A percentile compares a stretch with the other conserved stretches of the same genome.
Conservation (phyloP, 768 basidiomycete genomes). For the Tylopilus sp. region DNA sequence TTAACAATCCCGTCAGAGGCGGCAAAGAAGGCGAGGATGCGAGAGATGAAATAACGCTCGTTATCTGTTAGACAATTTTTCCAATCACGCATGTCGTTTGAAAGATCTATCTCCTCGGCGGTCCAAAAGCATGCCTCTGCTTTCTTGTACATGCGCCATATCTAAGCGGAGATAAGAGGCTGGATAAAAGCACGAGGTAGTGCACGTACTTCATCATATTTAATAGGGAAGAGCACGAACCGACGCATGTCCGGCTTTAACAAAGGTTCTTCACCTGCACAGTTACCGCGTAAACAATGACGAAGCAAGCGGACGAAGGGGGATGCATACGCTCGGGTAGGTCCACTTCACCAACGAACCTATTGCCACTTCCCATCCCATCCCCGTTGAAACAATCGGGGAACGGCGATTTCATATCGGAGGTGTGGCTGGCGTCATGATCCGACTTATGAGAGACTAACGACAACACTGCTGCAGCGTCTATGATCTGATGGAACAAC, state of each 20-base stretch:
- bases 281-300: not conserved
- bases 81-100: conserved; percentile 84
- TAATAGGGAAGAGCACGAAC: conserved; percentile 91
- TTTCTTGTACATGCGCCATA: conserved; percentile 94
- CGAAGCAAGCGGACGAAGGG: not conserved
- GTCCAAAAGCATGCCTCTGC: conserved; percentile 94
- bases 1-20: conserved; percentile 94
- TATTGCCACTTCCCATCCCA: not conserved
- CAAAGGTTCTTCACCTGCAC: conserved; percentile 62
- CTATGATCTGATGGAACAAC: conserved; percentile 3
- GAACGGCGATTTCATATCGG: not conserved
- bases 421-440: not conserved
- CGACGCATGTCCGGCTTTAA: conserved; percentile 70
- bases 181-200: not conserved
- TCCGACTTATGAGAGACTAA: not conserved
- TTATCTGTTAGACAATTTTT: conserved; percentile 67
- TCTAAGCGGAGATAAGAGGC: conserved; percentile 41
- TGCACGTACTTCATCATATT: conserved; percentile 76
- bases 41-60: conserved; percentile 86
- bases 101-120: conserved; percentile 87
- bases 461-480: conserved; percentile 5
- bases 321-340: conserved; percentile 17
- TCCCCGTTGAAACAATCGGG: not conserved
- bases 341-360: conserved; percentile 20
- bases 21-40: conserved; percentile 92